These are phyloP conservation scores for Hypomontagnella submonticulosa DNA, from an alignment of 495 filamentous ascomycete genomes.

Conservation along the genomic window DNA sequence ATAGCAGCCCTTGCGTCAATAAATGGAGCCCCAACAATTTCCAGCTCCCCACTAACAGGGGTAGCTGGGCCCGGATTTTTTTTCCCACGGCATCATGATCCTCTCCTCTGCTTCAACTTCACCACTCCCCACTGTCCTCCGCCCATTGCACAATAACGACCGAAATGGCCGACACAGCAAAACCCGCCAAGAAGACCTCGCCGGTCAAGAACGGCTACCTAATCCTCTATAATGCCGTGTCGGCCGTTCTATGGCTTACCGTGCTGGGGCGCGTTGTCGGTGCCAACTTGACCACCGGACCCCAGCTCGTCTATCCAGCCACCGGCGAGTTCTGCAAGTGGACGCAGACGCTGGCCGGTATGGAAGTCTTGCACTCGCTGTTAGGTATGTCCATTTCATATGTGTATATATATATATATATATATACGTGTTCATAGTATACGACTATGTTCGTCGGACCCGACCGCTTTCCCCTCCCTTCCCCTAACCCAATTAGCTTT, in stretches of 20 bases:
- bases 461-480: background rate
- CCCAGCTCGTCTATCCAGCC: constrained; percentile 55
- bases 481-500: background rate
- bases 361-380: constrained; percentile 85
- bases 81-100: background rate
- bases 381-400: constrained; percentile 59
- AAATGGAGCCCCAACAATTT: constrained; percentile 8
- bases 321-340: constrained; percentile 74
- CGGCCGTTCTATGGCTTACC: constrained; percentile 76
- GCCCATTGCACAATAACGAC: constrained; percentile 7
- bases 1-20: constrained; percentile 2
- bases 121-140: background rate
- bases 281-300: constrained; percentile 44
- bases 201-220: constrained; percentile 71
- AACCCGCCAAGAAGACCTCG: constrained; percentile 46
- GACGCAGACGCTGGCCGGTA: constrained; percentile 82
- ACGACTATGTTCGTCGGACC: background rate
- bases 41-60: constrained; percentile 11
- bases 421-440: no score
- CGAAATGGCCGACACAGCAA: constrained; percentile 41
- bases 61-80: no score
- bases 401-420: no score
- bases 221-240: constrained; percentile 82
- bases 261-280: constrained; percentile 69
- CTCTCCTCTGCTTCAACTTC: background rate